These are phyloP conservation scores for Mucor mucedo DNA, from an alignment of 371 early-diverging fungal genomes.

Conservation along the genomic window DNA sequence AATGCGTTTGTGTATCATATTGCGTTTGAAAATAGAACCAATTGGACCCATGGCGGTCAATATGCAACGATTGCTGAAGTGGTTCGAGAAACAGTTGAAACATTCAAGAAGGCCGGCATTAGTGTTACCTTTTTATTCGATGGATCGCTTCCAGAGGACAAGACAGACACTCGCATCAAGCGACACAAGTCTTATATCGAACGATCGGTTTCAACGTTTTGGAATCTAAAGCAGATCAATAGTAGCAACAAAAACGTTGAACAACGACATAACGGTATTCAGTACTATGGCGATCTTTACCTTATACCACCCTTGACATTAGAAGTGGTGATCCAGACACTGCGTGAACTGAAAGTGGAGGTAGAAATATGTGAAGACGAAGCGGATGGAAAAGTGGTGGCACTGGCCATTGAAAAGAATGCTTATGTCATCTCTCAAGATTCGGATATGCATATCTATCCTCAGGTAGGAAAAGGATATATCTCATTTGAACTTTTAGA, in stretches of 20 bases:
- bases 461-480: constrained; percentile 56
- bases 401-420: constrained; percentile 41
- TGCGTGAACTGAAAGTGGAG: constrained; percentile 33
- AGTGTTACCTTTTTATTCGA: constrained; percentile 56
- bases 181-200: constrained; percentile 59
- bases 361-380: constrained; percentile 54
- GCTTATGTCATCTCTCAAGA: constrained; percentile 64
- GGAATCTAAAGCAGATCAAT: constrained; percentile 35
- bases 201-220: constrained; percentile 20
- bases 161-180: constrained; percentile 52
- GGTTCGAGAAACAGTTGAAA: constrained; percentile 3
- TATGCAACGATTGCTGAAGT: constrained; percentile 13
- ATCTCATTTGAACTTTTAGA: constrained; percentile 55
- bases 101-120: constrained; percentile 45
- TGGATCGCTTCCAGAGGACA: constrained; percentile 60
- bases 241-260: constrained; percentile 14
- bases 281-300: constrained; percentile 45
- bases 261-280: constrained; percentile 23
- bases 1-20: constrained; percentile 64
- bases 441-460: constrained; percentile 64
- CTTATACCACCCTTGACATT: constrained; percentile 60
- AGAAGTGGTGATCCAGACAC: constrained; percentile 55
- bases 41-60: constrained; percentile 63
- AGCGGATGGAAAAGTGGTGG: constrained; percentile 60
- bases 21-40: constrained; percentile 45